Evolutionary conservation across 129 eudicot genomes (phyloP).

Genomic region (Mikania micrantha): DNA sequence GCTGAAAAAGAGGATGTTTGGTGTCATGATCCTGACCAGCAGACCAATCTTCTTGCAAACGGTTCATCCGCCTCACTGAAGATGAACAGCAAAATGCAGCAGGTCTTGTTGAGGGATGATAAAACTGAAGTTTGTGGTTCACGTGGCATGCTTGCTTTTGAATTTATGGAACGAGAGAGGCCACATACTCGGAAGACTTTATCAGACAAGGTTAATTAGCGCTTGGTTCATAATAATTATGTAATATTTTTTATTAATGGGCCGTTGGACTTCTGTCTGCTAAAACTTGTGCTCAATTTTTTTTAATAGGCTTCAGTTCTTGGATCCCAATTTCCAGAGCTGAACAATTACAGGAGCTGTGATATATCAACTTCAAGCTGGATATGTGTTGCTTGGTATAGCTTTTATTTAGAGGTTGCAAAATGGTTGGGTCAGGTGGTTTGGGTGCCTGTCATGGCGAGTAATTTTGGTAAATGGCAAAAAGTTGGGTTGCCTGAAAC

Average conservation of each 20-base stretch:
- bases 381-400: conserved; percentile 74
- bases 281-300: background rate
- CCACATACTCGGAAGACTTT: conserved; percentile 55
- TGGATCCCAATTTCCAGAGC: conserved; percentile 44
- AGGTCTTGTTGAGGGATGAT: background rate
- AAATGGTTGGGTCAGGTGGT: background rate
- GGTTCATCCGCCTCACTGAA: conserved; percentile 1
- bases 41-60: background rate
- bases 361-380: conserved; percentile 70
- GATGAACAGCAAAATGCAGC: background rate
- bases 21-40: background rate
- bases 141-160: conserved; percentile 31
- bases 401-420: background rate
- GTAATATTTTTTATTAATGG: background rate
- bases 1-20: conserved; percentile 19
- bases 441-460: background rate
- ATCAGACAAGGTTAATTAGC: conserved; percentile 44
- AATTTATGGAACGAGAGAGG: conserved; percentile 49
- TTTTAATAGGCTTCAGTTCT: conserved; percentile 40
- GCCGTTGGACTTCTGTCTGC: conserved; percentile 1
- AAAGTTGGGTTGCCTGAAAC: background rate
- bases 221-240: background rate
- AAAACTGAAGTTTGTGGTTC: background rate
- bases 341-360: conserved; percentile 45
- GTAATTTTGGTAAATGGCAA: background rate